A percentile compares a stretch with the other conserved stretches of the same genome.
These are phyloP conservation scores for Ustilago cynodontis DNA, from an alignment of 1,284 basidiomycete genomes.

Conservation along the genomic window DNA sequence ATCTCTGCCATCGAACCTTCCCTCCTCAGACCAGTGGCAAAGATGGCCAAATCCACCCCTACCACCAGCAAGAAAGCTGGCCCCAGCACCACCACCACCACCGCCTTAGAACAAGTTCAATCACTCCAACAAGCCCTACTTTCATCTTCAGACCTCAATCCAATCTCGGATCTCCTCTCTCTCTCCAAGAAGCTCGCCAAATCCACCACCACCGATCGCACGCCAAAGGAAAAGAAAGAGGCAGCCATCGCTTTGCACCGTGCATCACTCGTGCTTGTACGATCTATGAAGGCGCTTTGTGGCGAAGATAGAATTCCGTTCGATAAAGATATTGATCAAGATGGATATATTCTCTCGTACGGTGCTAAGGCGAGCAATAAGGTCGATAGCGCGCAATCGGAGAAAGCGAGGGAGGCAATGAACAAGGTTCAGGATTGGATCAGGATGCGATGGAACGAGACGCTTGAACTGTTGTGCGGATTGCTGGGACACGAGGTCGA, in stretches of 20 bases:
- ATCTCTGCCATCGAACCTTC: conserved; percentile 9
- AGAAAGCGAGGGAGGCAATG: conserved; percentile 35
- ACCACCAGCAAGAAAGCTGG: conserved; percentile 30
- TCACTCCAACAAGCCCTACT: conserved; percentile 50
- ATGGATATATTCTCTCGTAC: conserved; percentile 40
- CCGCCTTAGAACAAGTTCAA: conserved; percentile 33
- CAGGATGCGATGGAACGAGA: conserved; percentile 61
- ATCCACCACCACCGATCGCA: conserved; percentile 5
- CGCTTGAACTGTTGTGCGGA: conserved; percentile 52
- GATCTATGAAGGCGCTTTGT: conserved; percentile 46
- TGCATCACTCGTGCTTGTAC: conserved; percentile 38
- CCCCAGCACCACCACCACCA: conserved; percentile 8
- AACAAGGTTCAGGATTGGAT: conserved; percentile 59
- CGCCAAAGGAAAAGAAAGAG: conserved; percentile 37
- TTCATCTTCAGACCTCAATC: conserved; percentile 61
- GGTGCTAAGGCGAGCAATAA: conserved; percentile 26
- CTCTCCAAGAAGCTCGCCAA: conserved; percentile 39
- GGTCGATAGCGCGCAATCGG: conserved; percentile 1
- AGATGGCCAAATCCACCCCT: conserved; percentile 16
- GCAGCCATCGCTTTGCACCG: conserved; percentile 31
- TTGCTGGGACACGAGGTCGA: conserved; percentile 46
- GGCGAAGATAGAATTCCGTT: conserved; percentile 46
- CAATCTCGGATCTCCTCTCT: conserved; percentile 55
- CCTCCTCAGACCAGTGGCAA: background rate
- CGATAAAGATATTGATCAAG: conserved; percentile 43